These are phyloP conservation scores for Digitaria exilis DNA, from an alignment of 202 grass and related monocot species.

Conservation along the genomic window DNA sequence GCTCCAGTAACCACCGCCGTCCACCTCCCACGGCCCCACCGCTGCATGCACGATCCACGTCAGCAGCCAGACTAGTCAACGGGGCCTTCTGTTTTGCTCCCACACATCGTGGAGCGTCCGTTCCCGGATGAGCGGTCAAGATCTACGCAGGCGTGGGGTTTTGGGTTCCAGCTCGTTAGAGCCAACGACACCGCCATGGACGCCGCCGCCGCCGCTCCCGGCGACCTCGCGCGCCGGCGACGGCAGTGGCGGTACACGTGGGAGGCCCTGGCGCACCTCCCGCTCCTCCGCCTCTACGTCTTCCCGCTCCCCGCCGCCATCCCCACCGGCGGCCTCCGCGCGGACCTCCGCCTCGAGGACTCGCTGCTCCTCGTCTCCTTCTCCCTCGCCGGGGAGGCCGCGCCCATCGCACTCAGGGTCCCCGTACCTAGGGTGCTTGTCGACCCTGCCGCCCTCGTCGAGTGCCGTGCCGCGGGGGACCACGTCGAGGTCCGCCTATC, in stretches of 20 bases:
- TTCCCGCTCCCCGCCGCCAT: constrained; percentile 35
- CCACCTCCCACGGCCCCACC: too few relatives aligned
- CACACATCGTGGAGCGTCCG: background rate
- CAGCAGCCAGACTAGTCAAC: background rate
- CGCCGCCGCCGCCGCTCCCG: background rate
- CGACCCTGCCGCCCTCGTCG: constrained; percentile 50
- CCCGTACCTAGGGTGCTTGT: constrained; percentile 83
- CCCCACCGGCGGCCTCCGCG: constrained; percentile 22
- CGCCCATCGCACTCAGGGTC: constrained; percentile 36
- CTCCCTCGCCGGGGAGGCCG: constrained; percentile 24
- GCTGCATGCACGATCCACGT: background rate
- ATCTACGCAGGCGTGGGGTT: background rate
- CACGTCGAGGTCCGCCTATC: constrained; percentile 77
- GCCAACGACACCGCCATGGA: background rate
- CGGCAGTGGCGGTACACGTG: constrained; percentile 81
- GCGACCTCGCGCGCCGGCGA: constrained; percentile 21
- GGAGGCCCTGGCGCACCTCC: constrained; percentile 70
- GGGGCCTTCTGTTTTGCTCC: background rate
- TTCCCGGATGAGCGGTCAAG: background rate
- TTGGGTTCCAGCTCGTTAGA: background rate
- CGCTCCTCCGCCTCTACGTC: constrained; percentile 81
- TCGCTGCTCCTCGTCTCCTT: constrained; percentile 73
- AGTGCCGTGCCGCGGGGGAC: constrained; percentile 57
- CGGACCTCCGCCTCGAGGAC: constrained; percentile 56
- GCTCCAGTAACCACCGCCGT: too few relatives aligned